These are phyloP conservation scores for Diaporthe sp. DNA, from an alignment of 2,329 filamentous ascomycete species.

Conservation along the genomic window DNA sequence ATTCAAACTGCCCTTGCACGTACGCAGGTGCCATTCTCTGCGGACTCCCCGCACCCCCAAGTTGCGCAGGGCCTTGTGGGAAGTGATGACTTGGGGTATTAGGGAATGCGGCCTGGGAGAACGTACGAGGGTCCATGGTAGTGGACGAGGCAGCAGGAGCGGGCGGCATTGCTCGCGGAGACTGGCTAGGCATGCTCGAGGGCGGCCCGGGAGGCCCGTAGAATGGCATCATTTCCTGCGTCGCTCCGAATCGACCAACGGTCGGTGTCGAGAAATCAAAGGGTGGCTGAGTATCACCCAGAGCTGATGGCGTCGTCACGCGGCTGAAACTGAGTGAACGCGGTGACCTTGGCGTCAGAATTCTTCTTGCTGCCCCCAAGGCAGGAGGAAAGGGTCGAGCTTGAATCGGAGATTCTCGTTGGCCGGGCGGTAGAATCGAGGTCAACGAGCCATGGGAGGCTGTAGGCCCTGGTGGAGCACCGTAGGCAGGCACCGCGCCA, in stretches of 20 bases:
- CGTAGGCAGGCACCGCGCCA: conserved; percentile 30
- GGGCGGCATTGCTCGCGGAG: conserved; percentile 32
- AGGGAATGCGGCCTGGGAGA: conserved; percentile 42
- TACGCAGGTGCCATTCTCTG: conserved; percentile 39
- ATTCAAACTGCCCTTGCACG: conserved; percentile 39
- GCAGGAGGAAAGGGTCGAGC: conserved; percentile 40
- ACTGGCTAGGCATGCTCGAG: conserved; percentile 32
- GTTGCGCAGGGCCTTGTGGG: conserved; percentile 14
- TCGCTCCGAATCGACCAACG: conserved; percentile 31
- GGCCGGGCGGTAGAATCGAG: conserved; percentile 40
- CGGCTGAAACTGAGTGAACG: conserved; percentile 65
- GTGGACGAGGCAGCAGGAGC: conserved; percentile 21
- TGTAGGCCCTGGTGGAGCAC: conserved; percentile 36
- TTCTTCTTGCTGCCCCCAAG: conserved; percentile 57
- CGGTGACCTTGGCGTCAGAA: conserved; percentile 72
- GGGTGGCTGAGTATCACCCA: conserved; percentile 49
- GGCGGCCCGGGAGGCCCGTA: conserved; percentile 44
- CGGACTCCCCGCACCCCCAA: conserved; percentile 34
- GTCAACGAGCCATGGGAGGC: conserved; percentile 34
- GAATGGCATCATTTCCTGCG: conserved; percentile 45
- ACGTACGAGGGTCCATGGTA: conserved; percentile 43
- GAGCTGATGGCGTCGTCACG: conserved; percentile 47
- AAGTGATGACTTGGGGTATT: conserved; percentile 33
- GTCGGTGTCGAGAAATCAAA: conserved; percentile 46
- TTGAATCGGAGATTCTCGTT: conserved; percentile 39